Evolutionary conservation across 2,329 filamentous ascomycete species (phyloP).

Genomic region (Colletotrichum zoysiae): DNA sequence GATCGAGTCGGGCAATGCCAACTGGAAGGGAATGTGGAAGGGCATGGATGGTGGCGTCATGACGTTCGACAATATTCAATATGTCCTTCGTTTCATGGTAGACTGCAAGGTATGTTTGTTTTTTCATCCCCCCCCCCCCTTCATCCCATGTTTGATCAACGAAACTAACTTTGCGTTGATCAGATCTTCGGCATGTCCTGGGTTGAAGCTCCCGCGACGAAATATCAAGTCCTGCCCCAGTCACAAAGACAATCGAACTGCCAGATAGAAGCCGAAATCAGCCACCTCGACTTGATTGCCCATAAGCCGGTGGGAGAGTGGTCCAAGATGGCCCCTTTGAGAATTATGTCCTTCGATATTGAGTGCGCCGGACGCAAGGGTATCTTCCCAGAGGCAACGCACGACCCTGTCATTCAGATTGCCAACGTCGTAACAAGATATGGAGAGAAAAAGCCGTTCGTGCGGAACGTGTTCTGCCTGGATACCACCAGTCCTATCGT

Average conservation of each 20-base stretch:
- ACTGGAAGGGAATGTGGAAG: slow-evolving; percentile 94
- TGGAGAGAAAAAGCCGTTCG: slow-evolving; percentile 94
- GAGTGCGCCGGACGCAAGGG: slow-evolving; percentile 98
- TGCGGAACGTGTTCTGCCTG: slow-evolving; percentile 95
- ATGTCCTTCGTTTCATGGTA: slow-evolving; percentile 96
- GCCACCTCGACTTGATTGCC: slow-evolving; percentile 85
- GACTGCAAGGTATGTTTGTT: slow-evolving; percentile 78
- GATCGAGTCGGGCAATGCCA: slow-evolving; percentile 82
- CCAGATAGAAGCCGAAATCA: slow-evolving; percentile 91
- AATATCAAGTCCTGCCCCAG: slow-evolving; percentile 77
- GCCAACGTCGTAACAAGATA: slow-evolving; percentile 95
- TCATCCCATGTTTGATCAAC: not conserved
- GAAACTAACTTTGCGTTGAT: slow-evolving; percentile 17
- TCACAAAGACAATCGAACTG: slow-evolving; percentile 87
- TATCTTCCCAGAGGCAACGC: slow-evolving; percentile 92
- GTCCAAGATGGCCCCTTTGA: slow-evolving; percentile 96
- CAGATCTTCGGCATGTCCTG: slow-evolving; percentile 95
- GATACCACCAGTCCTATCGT: slow-evolving; percentile 94
- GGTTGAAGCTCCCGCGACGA: slow-evolving; percentile 84
- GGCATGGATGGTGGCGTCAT: slow-evolving; percentile 76
- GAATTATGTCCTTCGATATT: slow-evolving; percentile 97
- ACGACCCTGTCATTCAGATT: slow-evolving; percentile 97
- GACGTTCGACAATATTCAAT: slow-evolving; percentile 97
- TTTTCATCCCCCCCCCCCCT: not conserved
- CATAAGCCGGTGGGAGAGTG: slow-evolving; percentile 93